Evolutionary conservation across 2,329 filamentous ascomycete species (phyloP), one percentile per base, ranked within the genome.

Genomic region (Stagonosporopsis cucurbitacearum): DNA sequence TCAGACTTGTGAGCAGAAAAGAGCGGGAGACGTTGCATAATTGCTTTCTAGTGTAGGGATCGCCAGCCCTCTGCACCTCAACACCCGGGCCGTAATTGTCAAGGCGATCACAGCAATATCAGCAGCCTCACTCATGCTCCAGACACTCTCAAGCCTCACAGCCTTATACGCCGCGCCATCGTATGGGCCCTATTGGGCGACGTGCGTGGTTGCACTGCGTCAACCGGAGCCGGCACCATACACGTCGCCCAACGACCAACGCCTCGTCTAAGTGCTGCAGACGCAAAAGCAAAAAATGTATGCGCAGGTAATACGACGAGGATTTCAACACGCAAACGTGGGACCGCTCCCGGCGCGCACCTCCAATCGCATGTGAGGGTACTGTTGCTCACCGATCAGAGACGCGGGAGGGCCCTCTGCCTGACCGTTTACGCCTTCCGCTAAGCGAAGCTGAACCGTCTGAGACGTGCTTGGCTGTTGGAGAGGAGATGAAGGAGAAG

Each of bases 361-460:
- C 26, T 50, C 52, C 52, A 55, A 50, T 55, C 40, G 26, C 22
- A 45, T 26, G 26, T 7, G 13, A 11, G 22, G 8, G 20, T 13
- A 35, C 26, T 28, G 28, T 42, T 36, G 46, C 53, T 50, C 30
- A 56, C 53, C 53, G 53, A 56, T 56, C 53, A 50, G 20, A 25
- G 26, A 17, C 22, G 28, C 49, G 50, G 49, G 49, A 52, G 36
- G 40, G 33, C 49, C 49, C 49, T 41, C 45, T 39, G 49, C 35
- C 49, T 22, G 20, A 32, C 41, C 49, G 41, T 40, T 51, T 45
- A 13, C 35, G 28, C 20, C 20, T 35, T 39, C 39, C 47, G 39
- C 35, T 52, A 19, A 36, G 36, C 26, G 25, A 22, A 6, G 41
- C 40, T 40, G 32, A 44, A 51, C 40, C 41, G 49, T 40, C 33